Percentiles rank a stretch among this genome's conserved stretches.
Conservation (phyloP, 1,284 basidiomycete species). For the Paramarasmius palmivorus region DNA sequence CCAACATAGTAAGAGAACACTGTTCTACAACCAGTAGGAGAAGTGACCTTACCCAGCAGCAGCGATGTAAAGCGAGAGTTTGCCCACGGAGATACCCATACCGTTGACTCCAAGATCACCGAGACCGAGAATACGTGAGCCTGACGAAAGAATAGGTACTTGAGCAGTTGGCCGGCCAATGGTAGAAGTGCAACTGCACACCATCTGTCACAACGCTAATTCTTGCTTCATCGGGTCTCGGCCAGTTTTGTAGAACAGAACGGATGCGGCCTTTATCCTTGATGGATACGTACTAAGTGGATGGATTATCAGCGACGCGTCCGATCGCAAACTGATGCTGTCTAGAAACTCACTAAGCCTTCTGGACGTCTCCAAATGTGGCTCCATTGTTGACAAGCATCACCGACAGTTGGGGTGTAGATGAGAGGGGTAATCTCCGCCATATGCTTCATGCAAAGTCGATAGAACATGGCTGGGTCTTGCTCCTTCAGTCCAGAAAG, state of each 20-base stretch:
- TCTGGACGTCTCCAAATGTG: slow-evolving; percentile 83
- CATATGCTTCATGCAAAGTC: slow-evolving; percentile 67
- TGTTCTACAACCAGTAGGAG: background rate
- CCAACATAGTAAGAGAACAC: slow-evolving; percentile 9
- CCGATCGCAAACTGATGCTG: slow-evolving; percentile 7
- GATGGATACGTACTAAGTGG: slow-evolving; percentile 73
- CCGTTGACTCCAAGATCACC: slow-evolving; percentile 88
- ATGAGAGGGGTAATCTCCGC: slow-evolving; percentile 82
- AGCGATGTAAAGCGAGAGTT: slow-evolving; percentile 89
- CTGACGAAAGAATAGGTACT: slow-evolving; percentile 31
- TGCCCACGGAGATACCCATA: slow-evolving; percentile 93
- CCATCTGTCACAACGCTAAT: slow-evolving; percentile 91
- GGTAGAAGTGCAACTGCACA: slow-evolving; percentile 20
- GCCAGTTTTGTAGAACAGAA: slow-evolving; percentile 76
- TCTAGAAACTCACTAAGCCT: slow-evolving; percentile 56
- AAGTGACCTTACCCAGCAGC: slow-evolving; percentile 67
- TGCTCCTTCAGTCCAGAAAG: slow-evolving; percentile 73
- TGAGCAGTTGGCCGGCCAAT: too few species aligned
- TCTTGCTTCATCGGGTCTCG: slow-evolving; percentile 69
- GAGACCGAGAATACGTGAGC: slow-evolving; percentile 88
- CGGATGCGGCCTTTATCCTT: slow-evolving; percentile 83
- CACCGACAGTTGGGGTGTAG: slow-evolving; percentile 90
- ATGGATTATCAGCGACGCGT: slow-evolving; percentile 5
- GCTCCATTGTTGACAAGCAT: slow-evolving; percentile 85
- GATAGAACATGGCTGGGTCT: slow-evolving; percentile 77